A percentile compares a stretch with the other conserved stretches of the same genome.
These are phyloP conservation scores for Leccinum broughii DNA, from an alignment of 768 basidiomycete genomes.

Conservation along the genomic window DNA sequence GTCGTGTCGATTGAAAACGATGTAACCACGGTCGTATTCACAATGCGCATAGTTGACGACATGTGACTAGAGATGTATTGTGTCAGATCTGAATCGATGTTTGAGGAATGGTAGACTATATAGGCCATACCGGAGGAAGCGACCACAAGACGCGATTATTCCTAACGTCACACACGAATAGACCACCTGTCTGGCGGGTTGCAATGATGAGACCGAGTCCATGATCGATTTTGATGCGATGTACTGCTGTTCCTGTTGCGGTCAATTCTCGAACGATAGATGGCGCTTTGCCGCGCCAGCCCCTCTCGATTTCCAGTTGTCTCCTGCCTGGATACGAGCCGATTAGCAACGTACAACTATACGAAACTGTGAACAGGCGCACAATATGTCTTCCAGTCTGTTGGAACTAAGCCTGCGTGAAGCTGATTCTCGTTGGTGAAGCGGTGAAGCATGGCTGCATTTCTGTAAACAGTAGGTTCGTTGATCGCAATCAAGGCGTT, in stretches of 20 bases:
- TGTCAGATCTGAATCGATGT: constrained; percentile 1
- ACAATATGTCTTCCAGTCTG: constrained; percentile 66
- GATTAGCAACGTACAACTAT: constrained; percentile 13
- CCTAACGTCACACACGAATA: constrained; percentile 57
- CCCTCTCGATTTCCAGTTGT: constrained; percentile 44
- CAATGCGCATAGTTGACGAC: constrained; percentile 53
- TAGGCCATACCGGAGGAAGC: constrained; percentile 49
- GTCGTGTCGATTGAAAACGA: constrained; percentile 64
- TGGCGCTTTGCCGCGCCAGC: constrained; percentile 56
- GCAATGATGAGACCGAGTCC: constrained; percentile 56
- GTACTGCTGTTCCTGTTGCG: constrained; percentile 43
- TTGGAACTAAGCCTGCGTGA: constrained; percentile 34
- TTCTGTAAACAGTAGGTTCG: constrained; percentile 54
- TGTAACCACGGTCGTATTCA: constrained; percentile 71
- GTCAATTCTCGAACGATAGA: constrained; percentile 39
- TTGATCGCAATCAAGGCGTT: constrained; percentile 47
- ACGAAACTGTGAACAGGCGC: constrained; percentile 5
- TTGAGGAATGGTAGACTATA: not conserved
- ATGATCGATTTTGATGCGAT: constrained; percentile 79
- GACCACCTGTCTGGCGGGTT: constrained; percentile 54
- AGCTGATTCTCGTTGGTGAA: constrained; percentile 41
- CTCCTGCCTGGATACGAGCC: constrained; percentile 41
- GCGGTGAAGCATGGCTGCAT: constrained; percentile 53
- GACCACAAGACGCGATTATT: constrained; percentile 57
- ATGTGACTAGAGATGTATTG: constrained; percentile 10